These are phyloP conservation scores for Diaporthe sp. DNA, from an alignment of 2,329 filamentous ascomycete genomes.

Conservation along the genomic window DNA sequence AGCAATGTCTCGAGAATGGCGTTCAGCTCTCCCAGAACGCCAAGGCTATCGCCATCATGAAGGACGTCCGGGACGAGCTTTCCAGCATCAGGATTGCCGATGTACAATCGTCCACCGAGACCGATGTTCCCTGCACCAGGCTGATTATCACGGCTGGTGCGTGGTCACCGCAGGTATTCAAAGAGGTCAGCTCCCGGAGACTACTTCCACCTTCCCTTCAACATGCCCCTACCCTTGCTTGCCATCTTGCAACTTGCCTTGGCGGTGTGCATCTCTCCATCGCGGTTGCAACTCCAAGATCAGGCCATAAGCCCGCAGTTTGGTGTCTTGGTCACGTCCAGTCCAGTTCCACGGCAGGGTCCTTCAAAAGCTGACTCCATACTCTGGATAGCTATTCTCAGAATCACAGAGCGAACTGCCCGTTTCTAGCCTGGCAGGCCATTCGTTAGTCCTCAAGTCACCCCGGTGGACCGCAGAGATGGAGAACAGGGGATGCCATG, in stretches of 20 bases:
- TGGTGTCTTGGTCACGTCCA: not conserved
- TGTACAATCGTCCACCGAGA: conserved; percentile 58
- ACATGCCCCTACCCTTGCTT: not conserved
- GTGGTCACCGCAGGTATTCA: conserved; percentile 79
- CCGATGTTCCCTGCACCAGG: conserved; percentile 72
- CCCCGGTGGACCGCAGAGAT: conserved; percentile 64
- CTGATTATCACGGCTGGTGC: conserved; percentile 78
- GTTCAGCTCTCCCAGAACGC: conserved; percentile 77
- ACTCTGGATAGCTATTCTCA: conserved; percentile 68
- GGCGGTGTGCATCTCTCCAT: not conserved
- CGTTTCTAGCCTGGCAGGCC: conserved; percentile 75
- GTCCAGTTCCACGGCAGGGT: not conserved
- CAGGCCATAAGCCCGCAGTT: not conserved
- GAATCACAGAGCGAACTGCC: conserved; percentile 65
- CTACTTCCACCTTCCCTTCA: not conserved
- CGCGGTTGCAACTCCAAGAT: not conserved
- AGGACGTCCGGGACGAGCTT: conserved; percentile 64
- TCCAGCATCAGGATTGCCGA: conserved; percentile 65
- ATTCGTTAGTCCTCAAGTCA: conserved; percentile 77
- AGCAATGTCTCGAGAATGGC: conserved; percentile 68
- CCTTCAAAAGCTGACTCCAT: conserved; percentile 1
- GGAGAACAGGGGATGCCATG: conserved; percentile 69
- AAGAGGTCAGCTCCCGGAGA: conserved; percentile 45
- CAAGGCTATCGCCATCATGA: conserved; percentile 64
- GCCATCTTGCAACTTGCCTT: not conserved